Conservation (phyloP, 352 stramenopile genomes). For the Phytophthora litchii region DNA sequence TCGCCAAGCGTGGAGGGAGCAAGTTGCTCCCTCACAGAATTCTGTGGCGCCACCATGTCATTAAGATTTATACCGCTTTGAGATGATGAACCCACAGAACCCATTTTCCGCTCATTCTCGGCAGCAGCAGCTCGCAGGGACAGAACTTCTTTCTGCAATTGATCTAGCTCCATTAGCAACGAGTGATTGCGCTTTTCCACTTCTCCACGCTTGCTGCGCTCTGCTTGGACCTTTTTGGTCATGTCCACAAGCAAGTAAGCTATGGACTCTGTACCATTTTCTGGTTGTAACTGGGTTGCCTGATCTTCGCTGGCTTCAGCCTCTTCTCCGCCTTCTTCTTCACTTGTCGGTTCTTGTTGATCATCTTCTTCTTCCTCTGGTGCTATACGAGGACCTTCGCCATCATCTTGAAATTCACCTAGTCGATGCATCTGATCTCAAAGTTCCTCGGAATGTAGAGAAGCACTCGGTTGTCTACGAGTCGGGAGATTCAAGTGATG, state of each 20-base stretch:
- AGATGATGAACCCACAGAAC: conserved; percentile 1
- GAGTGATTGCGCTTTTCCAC: conserved; percentile 72
- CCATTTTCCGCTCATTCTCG: conserved; percentile 12
- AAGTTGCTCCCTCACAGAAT: conserved; percentile 19
- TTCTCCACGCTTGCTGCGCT: conserved; percentile 51
- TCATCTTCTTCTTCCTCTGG: conserved; percentile 16
- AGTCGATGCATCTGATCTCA: conserved; percentile 16
- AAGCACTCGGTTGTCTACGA: too few relatives aligned
- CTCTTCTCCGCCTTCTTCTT: conserved; percentile 17
- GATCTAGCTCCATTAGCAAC: conserved; percentile 71
- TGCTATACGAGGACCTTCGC: conserved; percentile 1
- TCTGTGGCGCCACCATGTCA: neutral
- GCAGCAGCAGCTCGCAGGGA: conserved; percentile 50
- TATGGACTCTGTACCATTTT: conserved; percentile 40
- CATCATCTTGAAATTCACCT: conserved; percentile 5
- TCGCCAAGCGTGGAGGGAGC: conserved; percentile 15
- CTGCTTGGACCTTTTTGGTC: conserved; percentile 65
- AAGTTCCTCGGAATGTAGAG: too few relatives aligned
- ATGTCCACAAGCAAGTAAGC: conserved; percentile 65
- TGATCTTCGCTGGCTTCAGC: conserved; percentile 8
- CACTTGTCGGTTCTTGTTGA: conserved; percentile 12
- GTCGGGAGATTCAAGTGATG: too few relatives aligned
- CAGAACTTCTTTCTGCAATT: conserved; percentile 67
- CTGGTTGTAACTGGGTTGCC: neutral
- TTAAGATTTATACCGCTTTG: neutral